Evolutionary conservation across 495 filamentous ascomycete species (phyloP).

Genomic region (Xylaria telfairii): DNA sequence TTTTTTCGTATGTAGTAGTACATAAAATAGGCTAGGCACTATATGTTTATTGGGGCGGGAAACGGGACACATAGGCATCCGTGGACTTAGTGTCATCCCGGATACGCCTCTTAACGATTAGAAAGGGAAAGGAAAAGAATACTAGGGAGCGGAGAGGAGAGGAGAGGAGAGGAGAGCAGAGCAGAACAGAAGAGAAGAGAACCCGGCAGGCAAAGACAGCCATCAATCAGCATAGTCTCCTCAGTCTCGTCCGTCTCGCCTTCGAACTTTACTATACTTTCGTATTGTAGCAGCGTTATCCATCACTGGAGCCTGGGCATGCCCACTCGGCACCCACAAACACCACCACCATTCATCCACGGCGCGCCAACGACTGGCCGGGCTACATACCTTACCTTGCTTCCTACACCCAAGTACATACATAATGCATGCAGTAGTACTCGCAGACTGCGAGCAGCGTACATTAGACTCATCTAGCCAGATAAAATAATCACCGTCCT

Average conservation of each 20-base stretch:
- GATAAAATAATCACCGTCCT: background rate
- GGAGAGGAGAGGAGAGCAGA: no score
- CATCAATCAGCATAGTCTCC: background rate
- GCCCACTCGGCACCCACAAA: conserved; percentile 9
- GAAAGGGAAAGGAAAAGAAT: conserved; percentile 2
- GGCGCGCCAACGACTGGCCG: background rate
- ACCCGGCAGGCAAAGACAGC: conserved; percentile 6
- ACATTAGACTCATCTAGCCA: conserved; percentile 16
- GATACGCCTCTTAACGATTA: no score
- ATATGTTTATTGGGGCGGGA: background rate
- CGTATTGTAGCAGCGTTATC: conserved; percentile 7
- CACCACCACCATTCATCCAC: background rate
- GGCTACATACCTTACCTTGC: background rate
- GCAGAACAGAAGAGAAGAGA: conserved; percentile 1
- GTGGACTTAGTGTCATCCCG: no score
- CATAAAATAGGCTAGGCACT: background rate
- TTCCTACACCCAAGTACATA: background rate
- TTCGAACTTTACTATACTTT: conserved; percentile 12
- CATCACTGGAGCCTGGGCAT: conserved; percentile 6
- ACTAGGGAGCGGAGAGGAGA: no score
- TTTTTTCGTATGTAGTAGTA: background rate
- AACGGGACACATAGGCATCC: background rate
- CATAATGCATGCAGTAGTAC: background rate
- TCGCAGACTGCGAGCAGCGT: background rate
- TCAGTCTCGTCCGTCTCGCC: background rate